phyloP scores from a whole-genome alignment of 176 grass and related monocot species.

The Bromus sterilis region DNA sequence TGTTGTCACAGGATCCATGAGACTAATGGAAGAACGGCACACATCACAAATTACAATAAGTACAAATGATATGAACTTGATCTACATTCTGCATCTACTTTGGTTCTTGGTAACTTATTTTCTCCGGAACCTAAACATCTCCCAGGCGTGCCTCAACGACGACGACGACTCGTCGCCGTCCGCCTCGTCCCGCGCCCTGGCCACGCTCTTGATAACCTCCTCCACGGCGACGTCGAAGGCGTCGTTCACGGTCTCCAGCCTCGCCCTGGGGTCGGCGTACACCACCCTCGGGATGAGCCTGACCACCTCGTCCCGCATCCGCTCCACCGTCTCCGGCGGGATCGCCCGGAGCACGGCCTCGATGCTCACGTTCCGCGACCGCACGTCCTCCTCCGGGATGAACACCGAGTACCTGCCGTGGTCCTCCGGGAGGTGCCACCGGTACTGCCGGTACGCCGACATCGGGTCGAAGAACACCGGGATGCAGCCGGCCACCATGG shows the following conservation, averaged over 20 bases:
- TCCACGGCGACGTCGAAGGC: conserved; percentile 44
- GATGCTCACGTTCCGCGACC: conserved; percentile 31
- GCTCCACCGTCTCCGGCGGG: conserved; percentile 11
- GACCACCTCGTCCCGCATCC: conserved; percentile 39
- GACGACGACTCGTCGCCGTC: not conserved
- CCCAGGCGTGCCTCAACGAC: not conserved
- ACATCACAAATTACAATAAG: not conserved
- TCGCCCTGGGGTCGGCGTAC: conserved; percentile 33
- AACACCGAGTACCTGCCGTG: conserved; percentile 36
- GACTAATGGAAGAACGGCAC: not conserved
- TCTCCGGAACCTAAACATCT: not conserved
- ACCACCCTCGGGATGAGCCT: conserved; percentile 26
- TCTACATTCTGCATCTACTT: not conserved
- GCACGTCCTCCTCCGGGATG: conserved; percentile 31
- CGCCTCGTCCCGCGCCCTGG: not conserved
- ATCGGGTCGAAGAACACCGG: conserved; percentile 45
- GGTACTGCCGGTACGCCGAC: conserved; percentile 42
- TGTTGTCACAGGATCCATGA: too few relatives aligned
- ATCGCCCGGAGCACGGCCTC: conserved; percentile 33
- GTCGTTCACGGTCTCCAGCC: conserved; percentile 34
- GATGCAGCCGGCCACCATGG: conserved; percentile 48
- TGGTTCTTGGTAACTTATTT: not conserved
- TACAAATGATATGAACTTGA: not conserved
- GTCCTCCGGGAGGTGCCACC: conserved; percentile 31
- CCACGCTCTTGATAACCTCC: conserved; percentile 17